A percentile compares a stretch with the other conserved stretches of the same genome.
These are phyloP conservation scores for Monosporascus sp. DNA, from an alignment of 2,329 filamentous ascomycete species.

Conservation along the genomic window DNA sequence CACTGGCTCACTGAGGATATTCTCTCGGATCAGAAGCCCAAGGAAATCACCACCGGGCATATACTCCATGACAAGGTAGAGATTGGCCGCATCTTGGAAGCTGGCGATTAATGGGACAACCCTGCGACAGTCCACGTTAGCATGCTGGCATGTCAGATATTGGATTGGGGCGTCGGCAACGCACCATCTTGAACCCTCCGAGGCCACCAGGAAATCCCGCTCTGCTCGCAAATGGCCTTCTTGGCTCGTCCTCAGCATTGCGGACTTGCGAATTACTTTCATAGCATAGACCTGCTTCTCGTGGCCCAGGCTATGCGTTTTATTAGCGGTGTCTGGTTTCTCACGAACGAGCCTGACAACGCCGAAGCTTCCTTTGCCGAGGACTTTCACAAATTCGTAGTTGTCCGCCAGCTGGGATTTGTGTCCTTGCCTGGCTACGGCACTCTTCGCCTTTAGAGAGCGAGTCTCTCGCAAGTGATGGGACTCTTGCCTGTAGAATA, in stretches of 20 bases:
- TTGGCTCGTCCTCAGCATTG: conserved; percentile 86
- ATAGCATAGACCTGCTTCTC: conserved; percentile 74
- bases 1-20: conserved; percentile 70
- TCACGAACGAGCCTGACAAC: conserved; percentile 82
- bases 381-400: conserved; percentile 76
- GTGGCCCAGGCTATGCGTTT: conserved; percentile 9
- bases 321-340: conserved; percentile 31
- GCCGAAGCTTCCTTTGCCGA: conserved; percentile 93
- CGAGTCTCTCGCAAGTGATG: conserved; percentile 70
- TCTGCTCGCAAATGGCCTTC: conserved; percentile 90
- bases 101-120: conserved; percentile 81
- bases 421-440: conserved; percentile 30
- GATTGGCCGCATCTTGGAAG: conserved; percentile 77
- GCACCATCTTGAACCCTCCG: conserved; percentile 77
- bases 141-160: not conserved
- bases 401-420: conserved; percentile 50
- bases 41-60: conserved; percentile 97
- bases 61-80: conserved; percentile 97
- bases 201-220: conserved; percentile 83
- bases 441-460: conserved; percentile 59
- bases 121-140: conserved; percentile 37
- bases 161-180: conserved; percentile 9
- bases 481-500: conserved; percentile 63
- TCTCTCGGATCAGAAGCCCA: conserved; percentile 77
- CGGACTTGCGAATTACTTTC: conserved; percentile 93